A percentile compares a stretch with the other conserved stretches of the same genome.
Evolutionary conservation across 1,139 yeast genomes (phyloP).

Genomic region (Diutina rugosa): DNA sequence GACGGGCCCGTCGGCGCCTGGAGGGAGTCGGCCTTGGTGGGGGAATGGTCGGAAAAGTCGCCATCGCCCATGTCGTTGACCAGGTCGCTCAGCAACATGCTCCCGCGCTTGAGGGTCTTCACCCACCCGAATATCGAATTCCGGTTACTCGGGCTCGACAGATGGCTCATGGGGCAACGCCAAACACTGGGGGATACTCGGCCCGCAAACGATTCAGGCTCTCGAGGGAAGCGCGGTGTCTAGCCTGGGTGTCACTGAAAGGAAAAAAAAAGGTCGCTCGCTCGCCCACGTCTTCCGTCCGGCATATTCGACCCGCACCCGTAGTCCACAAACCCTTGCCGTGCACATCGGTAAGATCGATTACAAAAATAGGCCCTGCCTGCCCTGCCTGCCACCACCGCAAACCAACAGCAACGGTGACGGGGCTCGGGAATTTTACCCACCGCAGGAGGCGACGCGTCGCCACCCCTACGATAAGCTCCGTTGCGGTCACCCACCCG

Average conservation of each 20-base stretch:
- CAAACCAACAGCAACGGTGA: background rate
- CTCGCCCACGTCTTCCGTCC: background rate
- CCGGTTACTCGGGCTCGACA: slow-evolving; percentile 25
- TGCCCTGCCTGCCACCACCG: background rate
- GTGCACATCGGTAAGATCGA: background rate
- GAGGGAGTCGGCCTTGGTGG: slow-evolving; percentile 5
- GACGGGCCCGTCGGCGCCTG: slow-evolving; percentile 5
- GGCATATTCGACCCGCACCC: background rate
- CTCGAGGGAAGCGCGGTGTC: background rate
- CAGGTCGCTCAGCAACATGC: slow-evolving; percentile 26
- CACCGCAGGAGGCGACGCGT: no score
- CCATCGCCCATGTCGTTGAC: slow-evolving; percentile 25
- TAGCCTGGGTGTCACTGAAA: background rate
- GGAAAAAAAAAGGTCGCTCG: background rate
- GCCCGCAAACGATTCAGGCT: background rate
- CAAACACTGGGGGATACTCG: background rate
- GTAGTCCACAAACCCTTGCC: background rate
- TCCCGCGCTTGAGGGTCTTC: slow-evolving; percentile 28
- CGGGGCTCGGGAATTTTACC: background rate
- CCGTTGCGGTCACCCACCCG: no score
- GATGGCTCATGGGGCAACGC: slow-evolving; percentile 1
- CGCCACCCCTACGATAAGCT: no score
- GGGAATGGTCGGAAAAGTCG: slow-evolving; percentile 6
- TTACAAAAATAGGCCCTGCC: background rate
- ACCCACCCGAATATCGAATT: slow-evolving; percentile 36